phyloP scores from a whole-genome alignment of 768 basidiomycete genomes.

The Trametes gibbosa region DNA sequence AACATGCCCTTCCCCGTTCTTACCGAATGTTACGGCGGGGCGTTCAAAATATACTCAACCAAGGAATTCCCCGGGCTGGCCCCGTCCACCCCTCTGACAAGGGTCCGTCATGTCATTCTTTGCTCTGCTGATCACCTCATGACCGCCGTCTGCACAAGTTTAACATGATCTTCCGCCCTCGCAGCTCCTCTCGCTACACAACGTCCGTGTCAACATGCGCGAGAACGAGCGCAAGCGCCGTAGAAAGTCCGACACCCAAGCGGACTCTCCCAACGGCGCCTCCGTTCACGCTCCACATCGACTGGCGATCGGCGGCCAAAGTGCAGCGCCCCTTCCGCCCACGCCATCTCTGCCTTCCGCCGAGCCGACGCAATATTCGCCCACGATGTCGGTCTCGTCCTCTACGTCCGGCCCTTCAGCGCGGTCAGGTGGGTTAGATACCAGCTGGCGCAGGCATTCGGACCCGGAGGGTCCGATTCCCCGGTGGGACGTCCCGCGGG shows the following conservation, averaged over 20 bases:
- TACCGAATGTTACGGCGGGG: constrained; percentile 63
- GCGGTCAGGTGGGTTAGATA: no score
- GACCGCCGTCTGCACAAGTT: neutral
- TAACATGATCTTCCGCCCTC: no score
- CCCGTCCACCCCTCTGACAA: constrained; percentile 65
- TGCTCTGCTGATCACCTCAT: neutral
- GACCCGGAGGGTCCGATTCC: no score
- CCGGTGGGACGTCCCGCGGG: no score
- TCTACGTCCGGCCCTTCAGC: no score
- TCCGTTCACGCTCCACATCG: neutral
- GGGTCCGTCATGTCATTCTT: constrained; percentile 36
- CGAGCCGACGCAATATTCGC: neutral
- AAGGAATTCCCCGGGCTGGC: constrained; percentile 69
- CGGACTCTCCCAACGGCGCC: neutral
- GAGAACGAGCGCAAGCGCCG: constrained; percentile 55
- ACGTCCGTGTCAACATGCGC: constrained; percentile 55
- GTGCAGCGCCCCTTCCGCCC: no score
- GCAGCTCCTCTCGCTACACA: constrained; percentile 39
- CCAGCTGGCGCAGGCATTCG: no score
- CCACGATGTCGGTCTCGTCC: neutral
- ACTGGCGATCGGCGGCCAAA: neutral
- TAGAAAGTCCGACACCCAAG: neutral
- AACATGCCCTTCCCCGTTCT: constrained; percentile 37
- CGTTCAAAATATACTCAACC: constrained; percentile 66
- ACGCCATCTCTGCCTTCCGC: neutral